Conservation (phyloP, 176 grass and related monocot genomes). For the Areca catechu region DNA sequence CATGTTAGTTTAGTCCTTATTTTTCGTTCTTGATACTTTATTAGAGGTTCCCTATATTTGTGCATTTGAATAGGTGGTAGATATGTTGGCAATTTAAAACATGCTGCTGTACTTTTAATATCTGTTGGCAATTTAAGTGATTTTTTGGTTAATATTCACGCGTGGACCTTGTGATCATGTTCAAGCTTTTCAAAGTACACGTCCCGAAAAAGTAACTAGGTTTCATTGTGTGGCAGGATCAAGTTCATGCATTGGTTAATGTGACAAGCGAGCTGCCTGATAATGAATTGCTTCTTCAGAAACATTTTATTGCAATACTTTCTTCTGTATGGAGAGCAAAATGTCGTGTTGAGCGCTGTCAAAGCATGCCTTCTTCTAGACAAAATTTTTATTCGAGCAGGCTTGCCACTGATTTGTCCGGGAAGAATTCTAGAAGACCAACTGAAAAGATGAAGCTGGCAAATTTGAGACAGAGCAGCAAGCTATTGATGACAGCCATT, state of each 20-base stretch:
- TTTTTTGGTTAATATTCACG: too few relatives aligned
- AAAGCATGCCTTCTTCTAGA: conserved; percentile 4
- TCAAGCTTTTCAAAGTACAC: conserved; percentile 4
- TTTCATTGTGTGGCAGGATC: conserved; percentile 50
- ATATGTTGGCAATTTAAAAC: too few relatives aligned
- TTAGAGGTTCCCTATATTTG: too few relatives aligned
- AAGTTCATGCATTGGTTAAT: conserved; percentile 73
- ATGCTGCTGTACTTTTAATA: too few relatives aligned
- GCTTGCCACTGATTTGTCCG: conserved; percentile 8
- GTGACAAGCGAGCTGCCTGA: conserved; percentile 74
- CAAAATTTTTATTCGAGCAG: conserved; percentile 23
- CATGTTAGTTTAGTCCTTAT: too few relatives aligned
- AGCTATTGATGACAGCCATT: conserved; percentile 57
- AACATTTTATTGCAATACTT: conserved; percentile 85
- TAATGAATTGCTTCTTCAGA: conserved; percentile 85
- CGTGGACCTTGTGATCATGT: too few relatives aligned
- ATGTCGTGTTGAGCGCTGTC: conserved; percentile 20
- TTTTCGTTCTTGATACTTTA: too few relatives aligned
- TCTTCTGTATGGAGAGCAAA: conserved; percentile 95
- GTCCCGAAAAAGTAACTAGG: neutral
- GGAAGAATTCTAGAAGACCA: conserved; percentile 24
- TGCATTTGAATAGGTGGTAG: too few relatives aligned
- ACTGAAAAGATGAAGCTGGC: conserved; percentile 27
- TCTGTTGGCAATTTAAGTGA: too few relatives aligned
- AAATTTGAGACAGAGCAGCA: conserved; percentile 39